These are phyloP conservation scores for Xylogone sp. DNA, from an alignment of 2,329 filamentous ascomycete genomes.

Conservation along the genomic window DNA sequence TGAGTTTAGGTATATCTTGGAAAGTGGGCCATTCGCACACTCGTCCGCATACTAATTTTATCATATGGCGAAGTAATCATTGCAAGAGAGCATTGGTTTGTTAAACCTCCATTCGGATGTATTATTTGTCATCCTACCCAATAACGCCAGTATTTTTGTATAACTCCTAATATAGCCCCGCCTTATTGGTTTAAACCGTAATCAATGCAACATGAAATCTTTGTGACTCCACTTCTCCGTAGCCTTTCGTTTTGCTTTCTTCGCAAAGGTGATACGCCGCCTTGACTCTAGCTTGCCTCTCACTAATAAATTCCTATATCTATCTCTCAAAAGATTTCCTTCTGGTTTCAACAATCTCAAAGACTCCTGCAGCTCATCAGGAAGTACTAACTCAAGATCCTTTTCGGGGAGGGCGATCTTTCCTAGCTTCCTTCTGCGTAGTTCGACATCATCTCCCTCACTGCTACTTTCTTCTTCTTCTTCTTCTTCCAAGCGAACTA, in stretches of 20 bases:
- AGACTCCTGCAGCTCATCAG: conserved; percentile 80
- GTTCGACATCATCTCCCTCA: conserved; percentile 57
- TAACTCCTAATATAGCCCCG: background rate
- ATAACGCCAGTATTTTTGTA: no score
- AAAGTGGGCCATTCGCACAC: no score
- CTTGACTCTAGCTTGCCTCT: conserved; percentile 86
- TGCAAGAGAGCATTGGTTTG: no score
- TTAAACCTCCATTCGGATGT: no score
- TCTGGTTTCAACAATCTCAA: conserved; percentile 84
- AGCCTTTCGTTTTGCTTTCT: conserved; percentile 73
- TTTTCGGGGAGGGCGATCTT: conserved; percentile 72
- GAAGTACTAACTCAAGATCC: conserved; percentile 73
- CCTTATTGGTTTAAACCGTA: background rate
- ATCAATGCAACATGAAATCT: conserved; percentile 60
- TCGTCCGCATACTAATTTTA: no score
- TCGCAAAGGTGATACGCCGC: conserved; percentile 73
- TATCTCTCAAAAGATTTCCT: conserved; percentile 89
- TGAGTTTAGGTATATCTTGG: no score
- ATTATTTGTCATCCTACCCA: no score
- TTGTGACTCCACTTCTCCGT: conserved; percentile 99
- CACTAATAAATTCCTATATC: conserved; percentile 84
- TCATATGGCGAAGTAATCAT: no score
- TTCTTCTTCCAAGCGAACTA: conserved; percentile 40
- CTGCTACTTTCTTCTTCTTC: conserved; percentile 47
- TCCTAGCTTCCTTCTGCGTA: conserved; percentile 72